Evolutionary conservation across 2,329 filamentous ascomycete species (phyloP).

Genomic region (Colletotrichum sp.): DNA sequence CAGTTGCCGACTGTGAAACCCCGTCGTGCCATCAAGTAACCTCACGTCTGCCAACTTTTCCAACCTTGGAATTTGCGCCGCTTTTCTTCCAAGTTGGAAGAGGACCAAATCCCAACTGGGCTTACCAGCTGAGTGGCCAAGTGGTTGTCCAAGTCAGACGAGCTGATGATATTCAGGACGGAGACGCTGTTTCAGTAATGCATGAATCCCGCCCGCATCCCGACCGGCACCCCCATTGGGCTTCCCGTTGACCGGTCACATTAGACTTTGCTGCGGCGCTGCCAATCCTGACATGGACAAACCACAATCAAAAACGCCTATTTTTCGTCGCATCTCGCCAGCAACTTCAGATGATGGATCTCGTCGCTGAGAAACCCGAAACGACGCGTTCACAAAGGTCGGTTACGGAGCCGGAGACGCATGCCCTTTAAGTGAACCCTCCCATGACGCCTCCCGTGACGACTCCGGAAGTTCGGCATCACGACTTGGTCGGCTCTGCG

Average conservation of each 20-base stretch:
- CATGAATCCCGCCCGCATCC: background rate
- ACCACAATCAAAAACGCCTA: background rate
- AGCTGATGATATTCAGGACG: background rate
- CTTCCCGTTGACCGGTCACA: background rate
- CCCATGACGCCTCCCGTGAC: background rate
- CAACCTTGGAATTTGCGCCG: background rate
- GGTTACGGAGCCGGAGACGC: background rate
- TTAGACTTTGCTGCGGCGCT: background rate
- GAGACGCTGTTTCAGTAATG: slow-evolving; percentile 2
- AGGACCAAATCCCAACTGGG: background rate
- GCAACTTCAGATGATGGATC: slow-evolving; percentile 15
- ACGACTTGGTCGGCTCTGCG: background rate
- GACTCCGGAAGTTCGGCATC: slow-evolving; percentile 3
- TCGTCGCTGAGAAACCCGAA: background rate
- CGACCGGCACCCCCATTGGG: background rate
- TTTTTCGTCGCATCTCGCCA: slow-evolving; percentile 1
- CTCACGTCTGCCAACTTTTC: background rate
- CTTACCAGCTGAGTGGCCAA: background rate
- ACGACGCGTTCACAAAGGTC: background rate
- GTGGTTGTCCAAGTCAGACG: background rate
- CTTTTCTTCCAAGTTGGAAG: background rate
- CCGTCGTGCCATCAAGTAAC: background rate
- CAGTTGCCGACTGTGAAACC: background rate
- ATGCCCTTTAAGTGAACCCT: background rate
- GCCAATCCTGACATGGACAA: background rate